Evolutionary conservation across 139 green algal genomes (phyloP).

Genomic region (Tetradesmus lagerheimii): DNA sequence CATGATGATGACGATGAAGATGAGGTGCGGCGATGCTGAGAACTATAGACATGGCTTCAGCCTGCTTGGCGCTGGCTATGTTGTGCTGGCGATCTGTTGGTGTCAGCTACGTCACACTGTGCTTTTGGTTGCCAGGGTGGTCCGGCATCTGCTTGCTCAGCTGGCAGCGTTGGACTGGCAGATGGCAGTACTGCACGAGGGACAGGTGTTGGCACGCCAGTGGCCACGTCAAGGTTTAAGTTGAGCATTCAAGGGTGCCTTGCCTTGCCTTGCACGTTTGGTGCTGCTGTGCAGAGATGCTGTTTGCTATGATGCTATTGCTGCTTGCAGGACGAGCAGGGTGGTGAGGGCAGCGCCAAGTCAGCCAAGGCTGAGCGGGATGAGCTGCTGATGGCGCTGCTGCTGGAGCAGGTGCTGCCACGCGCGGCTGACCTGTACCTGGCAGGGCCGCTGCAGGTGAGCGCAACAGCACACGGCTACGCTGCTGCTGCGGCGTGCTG

Average conservation of each 20-base stretch:
- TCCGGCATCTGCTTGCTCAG: neutral
- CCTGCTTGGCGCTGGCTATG: neutral
- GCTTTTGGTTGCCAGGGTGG: neutral
- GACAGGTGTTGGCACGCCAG: no score
- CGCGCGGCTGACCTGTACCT: slow-evolving; percentile 28
- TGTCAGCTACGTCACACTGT: neutral
- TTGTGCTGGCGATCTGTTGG: neutral
- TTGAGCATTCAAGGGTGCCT: neutral
- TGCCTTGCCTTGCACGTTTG: neutral
- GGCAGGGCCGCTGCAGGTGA: slow-evolving; percentile 43
- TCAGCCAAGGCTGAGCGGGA: slow-evolving; percentile 13
- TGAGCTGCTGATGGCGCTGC: slow-evolving; percentile 34
- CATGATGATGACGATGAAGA: slow-evolving; percentile 13
- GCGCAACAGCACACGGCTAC: neutral
- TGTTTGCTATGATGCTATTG: no score
- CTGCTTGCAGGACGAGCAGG: slow-evolving; percentile 9
- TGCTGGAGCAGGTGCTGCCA: slow-evolving; percentile 38
- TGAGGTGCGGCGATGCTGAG: neutral
- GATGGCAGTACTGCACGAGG: no score
- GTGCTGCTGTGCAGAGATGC: no score
- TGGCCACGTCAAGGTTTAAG: no score
- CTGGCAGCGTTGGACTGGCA: no score
- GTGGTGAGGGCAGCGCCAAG: neutral
- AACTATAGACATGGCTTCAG: neutral
- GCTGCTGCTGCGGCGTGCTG: neutral